Percentiles rank a stretch among this genome's conserved stretches.
phyloP scores from a whole-genome alignment of 345 rosid genomes.

The Jatropha curcas region DNA sequence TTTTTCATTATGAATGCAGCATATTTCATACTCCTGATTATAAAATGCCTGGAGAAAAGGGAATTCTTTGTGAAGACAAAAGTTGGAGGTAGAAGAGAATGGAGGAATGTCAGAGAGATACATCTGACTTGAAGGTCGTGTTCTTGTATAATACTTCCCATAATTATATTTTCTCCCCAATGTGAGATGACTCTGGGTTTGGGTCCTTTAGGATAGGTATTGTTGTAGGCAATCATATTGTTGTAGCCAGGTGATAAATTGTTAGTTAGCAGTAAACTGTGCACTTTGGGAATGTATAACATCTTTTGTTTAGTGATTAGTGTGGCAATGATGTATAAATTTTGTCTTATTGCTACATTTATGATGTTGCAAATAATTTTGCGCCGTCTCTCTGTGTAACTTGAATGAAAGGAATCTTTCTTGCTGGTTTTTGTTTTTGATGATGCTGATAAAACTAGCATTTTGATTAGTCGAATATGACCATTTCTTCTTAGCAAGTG shows the following conservation, averaged over 20 bases:
- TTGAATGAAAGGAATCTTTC: neutral
- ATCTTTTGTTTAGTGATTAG: constrained; percentile 22
- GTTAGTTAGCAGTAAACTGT: neutral
- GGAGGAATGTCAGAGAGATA: constrained; percentile 7
- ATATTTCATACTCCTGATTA: constrained; percentile 5
- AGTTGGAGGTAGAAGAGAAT: constrained; percentile 13
- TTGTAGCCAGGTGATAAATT: constrained; percentile 22
- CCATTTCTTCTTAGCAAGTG: neutral
- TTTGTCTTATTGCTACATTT: constrained; percentile 7
- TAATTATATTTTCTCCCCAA: neutral
- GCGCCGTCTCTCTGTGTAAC: neutral
- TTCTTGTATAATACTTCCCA: constrained; percentile 25
- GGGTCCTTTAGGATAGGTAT: constrained; percentile 25
- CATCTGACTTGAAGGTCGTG: constrained; percentile 14
- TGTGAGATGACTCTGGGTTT: constrained; percentile 12
- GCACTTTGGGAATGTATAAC: constrained; percentile 24
- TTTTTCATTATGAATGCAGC: constrained; percentile 10
- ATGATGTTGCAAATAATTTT: neutral
- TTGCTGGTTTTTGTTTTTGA: neutral
- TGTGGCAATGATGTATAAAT: constrained; percentile 31
- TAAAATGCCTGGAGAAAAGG: constrained; percentile 7
- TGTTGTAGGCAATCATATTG: constrained; percentile 24
- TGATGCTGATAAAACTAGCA: neutral
- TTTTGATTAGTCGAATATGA: neutral
- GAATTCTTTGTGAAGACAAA: neutral